Conservation (phyloP, 192 early-diverging fungal genomes). For the Coemansia aciculifera region DNA sequence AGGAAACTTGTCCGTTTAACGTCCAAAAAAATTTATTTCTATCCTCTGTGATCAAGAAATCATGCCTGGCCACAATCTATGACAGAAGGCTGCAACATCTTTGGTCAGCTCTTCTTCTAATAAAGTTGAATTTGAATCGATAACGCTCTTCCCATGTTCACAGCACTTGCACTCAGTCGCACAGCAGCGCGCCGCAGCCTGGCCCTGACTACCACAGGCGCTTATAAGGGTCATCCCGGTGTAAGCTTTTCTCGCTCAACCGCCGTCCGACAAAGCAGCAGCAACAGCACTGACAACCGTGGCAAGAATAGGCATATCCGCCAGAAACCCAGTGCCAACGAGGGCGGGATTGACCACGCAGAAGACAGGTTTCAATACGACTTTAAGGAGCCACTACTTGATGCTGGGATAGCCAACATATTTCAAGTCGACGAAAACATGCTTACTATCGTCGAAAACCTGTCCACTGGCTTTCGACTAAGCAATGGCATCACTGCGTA, state of each 20-base stretch:
- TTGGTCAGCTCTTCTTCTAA: background rate
- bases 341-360: background rate
- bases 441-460: slow-evolving; percentile 26
- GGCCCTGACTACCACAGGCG: background rate
- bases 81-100: background rate
- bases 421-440: slow-evolving; percentile 36
- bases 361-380: slow-evolving; percentile 41
- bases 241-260: background rate
- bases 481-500: slow-evolving; percentile 31
- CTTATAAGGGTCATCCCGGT: background rate
- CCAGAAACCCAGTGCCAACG: background rate
- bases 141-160: background rate
- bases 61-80: background rate
- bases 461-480: slow-evolving; percentile 46
- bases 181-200: background rate
- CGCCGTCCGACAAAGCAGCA: background rate
- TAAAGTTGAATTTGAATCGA: background rate
- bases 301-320: background rate
- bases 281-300: background rate
- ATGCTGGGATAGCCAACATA: slow-evolving; percentile 51
- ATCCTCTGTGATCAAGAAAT: slow-evolving; percentile 3
- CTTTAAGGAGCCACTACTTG: slow-evolving; percentile 50
- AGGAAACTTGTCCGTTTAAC: background rate
- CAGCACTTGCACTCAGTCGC: background rate
- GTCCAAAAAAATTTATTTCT: background rate